Conservation (phyloP, 2,329 filamentous ascomycete genomes). For the Pseudomassariella vexata region DNA sequence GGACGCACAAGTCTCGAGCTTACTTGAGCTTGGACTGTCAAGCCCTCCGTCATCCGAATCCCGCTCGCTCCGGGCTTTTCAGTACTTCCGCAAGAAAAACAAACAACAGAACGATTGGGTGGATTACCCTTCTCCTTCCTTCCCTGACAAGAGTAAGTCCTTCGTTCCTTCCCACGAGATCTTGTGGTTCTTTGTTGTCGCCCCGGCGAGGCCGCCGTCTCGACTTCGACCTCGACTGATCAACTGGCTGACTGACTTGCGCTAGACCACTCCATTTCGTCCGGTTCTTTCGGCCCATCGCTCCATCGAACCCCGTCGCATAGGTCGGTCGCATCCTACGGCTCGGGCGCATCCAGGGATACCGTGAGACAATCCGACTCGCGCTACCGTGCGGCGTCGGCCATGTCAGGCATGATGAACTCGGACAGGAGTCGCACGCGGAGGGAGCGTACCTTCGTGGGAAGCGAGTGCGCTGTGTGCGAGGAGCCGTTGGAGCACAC, state of each 20-base stretch:
- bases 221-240: neutral
- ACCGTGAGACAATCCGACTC: constrained; percentile 20
- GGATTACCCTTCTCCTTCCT: constrained; percentile 23
- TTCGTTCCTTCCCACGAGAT: constrained; percentile 2
- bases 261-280: constrained; percentile 32
- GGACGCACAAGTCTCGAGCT: constrained; percentile 27
- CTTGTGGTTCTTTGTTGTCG: constrained; percentile 7
- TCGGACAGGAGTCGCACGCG: constrained; percentile 73
- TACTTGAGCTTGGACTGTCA: constrained; percentile 32
- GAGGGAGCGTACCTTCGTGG: constrained; percentile 90
- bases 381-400: constrained; percentile 23
- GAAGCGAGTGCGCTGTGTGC: constrained; percentile 90
- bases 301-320: constrained; percentile 29
- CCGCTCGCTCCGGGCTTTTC: constrained; percentile 21
- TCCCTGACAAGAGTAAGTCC: constrained; percentile 35
- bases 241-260: constrained; percentile 15
- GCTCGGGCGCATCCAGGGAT: constrained; percentile 29
- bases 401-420: constrained; percentile 62
- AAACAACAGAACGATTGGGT: constrained; percentile 14
- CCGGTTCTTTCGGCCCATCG: constrained; percentile 25
- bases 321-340: constrained; percentile 30
- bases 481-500: constrained; percentile 97
- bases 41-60: constrained; percentile 30
- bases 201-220: constrained; percentile 1
- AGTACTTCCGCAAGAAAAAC: constrained; percentile 8